phyloP scores from a whole-genome alignment of 2,329 filamentous ascomycete species.

The Fusarium hainanense region DNA sequence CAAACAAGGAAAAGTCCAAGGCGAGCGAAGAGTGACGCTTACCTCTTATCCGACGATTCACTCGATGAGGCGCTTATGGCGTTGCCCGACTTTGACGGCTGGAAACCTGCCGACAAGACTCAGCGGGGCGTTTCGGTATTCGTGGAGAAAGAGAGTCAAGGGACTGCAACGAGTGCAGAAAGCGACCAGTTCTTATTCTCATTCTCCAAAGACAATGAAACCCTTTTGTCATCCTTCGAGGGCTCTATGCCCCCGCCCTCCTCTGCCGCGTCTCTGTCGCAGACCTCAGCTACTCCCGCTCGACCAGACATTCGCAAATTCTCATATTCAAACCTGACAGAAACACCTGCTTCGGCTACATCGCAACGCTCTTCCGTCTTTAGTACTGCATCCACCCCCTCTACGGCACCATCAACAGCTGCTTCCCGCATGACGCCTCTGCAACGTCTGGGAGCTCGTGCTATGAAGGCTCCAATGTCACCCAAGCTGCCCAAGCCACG shows the following conservation, averaged over 20 bases:
- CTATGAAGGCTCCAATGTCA: conserved; percentile 47
- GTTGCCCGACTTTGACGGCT: conserved; percentile 64
- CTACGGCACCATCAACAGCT: conserved; percentile 57
- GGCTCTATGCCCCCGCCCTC: conserved; percentile 47
- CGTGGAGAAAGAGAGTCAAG: conserved; percentile 53
- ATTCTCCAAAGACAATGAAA: conserved; percentile 33
- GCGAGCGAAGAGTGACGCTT: conserved; percentile 53
- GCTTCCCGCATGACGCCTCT: conserved; percentile 62
- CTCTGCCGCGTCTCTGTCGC: conserved; percentile 32
- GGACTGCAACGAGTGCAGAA: conserved; percentile 31
- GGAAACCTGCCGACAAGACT: conserved; percentile 54
- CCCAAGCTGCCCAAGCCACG: conserved; percentile 48
- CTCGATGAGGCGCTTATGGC: conserved; percentile 64
- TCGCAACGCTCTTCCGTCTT: conserved; percentile 53
- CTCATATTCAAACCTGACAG: conserved; percentile 45
- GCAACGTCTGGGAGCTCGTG: conserved; percentile 63
- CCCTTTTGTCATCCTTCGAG: conserved; percentile 41
- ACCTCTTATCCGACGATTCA: conserved; percentile 67
- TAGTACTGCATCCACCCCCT: conserved; percentile 52
- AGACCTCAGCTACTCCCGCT: conserved; percentile 46
- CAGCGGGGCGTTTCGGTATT: conserved; percentile 58
- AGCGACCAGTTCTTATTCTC: conserved; percentile 39
- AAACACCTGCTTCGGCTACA: conserved; percentile 52
- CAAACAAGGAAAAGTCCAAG: conserved; percentile 44
- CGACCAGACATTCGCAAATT: conserved; percentile 51